Percentiles rank a stretch among this genome's conserved stretches.
phyloP scores from a whole-genome alignment of 371 early-diverging fungal species.

The Mortierella sp. region DNA sequence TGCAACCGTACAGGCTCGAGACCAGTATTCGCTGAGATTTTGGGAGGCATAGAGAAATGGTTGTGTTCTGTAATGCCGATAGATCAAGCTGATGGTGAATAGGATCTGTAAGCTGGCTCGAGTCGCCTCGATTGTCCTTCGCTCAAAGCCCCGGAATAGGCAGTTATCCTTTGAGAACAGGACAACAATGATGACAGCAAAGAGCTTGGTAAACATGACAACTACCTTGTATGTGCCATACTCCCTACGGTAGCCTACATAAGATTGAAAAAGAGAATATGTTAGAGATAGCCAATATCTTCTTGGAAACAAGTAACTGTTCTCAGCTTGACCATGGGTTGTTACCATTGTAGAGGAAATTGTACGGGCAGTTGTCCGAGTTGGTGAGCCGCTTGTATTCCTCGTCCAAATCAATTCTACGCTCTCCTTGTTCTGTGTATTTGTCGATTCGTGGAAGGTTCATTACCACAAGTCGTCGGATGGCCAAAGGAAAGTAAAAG shows the following conservation, averaged over 20 bases:
- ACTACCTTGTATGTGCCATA: conserved; percentile 62
- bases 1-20: conserved; percentile 52
- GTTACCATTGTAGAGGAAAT: conserved; percentile 64
- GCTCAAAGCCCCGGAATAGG: conserved; percentile 54
- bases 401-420: conserved; percentile 36
- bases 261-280: neutral
- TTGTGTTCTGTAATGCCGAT: conserved; percentile 50
- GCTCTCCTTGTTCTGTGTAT: conserved; percentile 55
- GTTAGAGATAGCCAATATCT: too few relatives aligned
- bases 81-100: conserved; percentile 43
- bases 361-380: conserved; percentile 61
- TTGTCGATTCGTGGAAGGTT: conserved; percentile 53
- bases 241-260: conserved; percentile 52
- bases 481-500: conserved; percentile 60
- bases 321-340: neutral
- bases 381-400: conserved; percentile 59
- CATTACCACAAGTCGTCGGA: conserved; percentile 48
- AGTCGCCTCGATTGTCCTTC: conserved; percentile 55
- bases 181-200: conserved; percentile 53
- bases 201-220: conserved; percentile 62
- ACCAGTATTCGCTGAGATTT: conserved; percentile 56
- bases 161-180: conserved; percentile 69
- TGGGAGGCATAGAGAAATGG: conserved; percentile 54
- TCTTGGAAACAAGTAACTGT: neutral
- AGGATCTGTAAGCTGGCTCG: conserved; percentile 58